These are phyloP conservation scores for Helicocarpus griseus DNA, from an alignment of 2,329 filamentous ascomycete genomes.

Conservation along the genomic window DNA sequence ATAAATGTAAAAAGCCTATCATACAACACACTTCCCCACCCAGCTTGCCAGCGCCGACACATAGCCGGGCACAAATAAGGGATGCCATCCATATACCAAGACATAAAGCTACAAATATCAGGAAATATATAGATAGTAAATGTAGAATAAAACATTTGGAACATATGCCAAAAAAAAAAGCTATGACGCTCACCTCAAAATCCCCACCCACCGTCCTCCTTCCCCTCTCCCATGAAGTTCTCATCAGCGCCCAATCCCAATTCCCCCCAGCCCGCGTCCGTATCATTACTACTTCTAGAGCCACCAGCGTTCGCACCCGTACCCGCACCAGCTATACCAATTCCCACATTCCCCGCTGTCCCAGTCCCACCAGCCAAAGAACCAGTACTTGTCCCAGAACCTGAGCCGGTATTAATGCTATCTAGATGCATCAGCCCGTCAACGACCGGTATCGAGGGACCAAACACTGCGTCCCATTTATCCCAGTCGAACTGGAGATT, in stretches of 20 bases:
- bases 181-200: constrained; percentile 9
- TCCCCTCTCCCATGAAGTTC: neutral
- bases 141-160: neutral
- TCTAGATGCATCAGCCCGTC: constrained; percentile 37
- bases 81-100: no score
- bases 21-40: no score
- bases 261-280: neutral
- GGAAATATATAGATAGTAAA: neutral
- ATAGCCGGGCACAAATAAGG: no score
- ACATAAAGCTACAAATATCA: neutral
- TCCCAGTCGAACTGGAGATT: constrained; percentile 41
- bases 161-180: neutral
- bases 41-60: no score
- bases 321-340: neutral
- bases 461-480: constrained; percentile 40
- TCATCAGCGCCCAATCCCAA: neutral
- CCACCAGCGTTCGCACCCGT: neutral
- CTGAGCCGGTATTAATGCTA: constrained; percentile 7
- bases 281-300: neutral
- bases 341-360: neutral
- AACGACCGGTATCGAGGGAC: constrained; percentile 35
- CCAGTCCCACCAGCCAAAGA: neutral
- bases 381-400: neutral
- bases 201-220: constrained; percentile 11
- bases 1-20: no score